Conservation (phyloP, 1,284 basidiomycete genomes). For the Fomitopsis palustris region DNA sequence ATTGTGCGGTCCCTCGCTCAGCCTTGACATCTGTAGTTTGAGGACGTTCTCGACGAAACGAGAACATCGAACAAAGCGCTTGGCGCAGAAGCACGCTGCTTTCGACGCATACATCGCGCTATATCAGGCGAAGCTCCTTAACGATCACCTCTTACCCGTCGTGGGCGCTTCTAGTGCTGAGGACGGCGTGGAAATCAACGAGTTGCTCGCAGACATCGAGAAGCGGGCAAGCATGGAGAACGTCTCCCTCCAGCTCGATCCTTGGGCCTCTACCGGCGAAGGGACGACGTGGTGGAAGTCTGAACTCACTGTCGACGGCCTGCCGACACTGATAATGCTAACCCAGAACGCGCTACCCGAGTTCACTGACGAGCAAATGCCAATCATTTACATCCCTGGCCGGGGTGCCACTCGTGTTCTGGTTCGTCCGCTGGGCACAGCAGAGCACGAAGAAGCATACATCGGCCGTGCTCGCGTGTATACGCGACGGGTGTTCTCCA, state of each 20-base stretch:
- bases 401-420: slow-evolving; percentile 33
- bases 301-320: slow-evolving; percentile 44
- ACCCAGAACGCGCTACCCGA: slow-evolving; percentile 40
- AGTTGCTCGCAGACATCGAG: slow-evolving; percentile 59
- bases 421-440: slow-evolving; percentile 21
- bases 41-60: slow-evolving; percentile 49
- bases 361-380: slow-evolving; percentile 39
- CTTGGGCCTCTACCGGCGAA: slow-evolving; percentile 42
- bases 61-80: slow-evolving; percentile 50
- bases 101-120: slow-evolving; percentile 66
- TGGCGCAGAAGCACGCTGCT: slow-evolving; percentile 67
- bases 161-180: slow-evolving; percentile 49
- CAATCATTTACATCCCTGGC: slow-evolving; percentile 46
- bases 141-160: slow-evolving; percentile 70
- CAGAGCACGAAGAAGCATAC: slow-evolving; percentile 24
- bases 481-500: slow-evolving; percentile 59
- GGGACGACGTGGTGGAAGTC: slow-evolving; percentile 45
- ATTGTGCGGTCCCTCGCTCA: not conserved
- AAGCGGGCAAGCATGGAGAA: slow-evolving; percentile 52
- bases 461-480: slow-evolving; percentile 43
- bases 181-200: slow-evolving; percentile 61
- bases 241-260: slow-evolving; percentile 60
- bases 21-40: slow-evolving; percentile 22
- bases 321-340: slow-evolving; percentile 50
- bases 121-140: slow-evolving; percentile 58